Evolutionary conservation across 306 rosid species (phyloP).

Genomic region (Echinosophora koreensis): DNA sequence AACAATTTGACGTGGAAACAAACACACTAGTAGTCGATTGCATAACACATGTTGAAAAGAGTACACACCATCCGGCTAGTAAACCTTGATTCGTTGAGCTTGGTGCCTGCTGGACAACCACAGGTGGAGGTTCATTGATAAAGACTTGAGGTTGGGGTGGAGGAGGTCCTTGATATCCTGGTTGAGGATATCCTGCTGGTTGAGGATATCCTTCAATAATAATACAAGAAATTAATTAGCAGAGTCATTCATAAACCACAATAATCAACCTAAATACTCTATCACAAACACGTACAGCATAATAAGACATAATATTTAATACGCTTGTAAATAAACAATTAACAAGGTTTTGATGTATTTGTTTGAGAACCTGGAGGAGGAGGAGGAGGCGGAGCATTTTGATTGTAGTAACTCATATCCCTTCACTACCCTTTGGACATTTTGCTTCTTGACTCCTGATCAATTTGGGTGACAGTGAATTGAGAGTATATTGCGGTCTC

Average conservation of each 20-base stretch:
- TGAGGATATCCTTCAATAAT: background rate
- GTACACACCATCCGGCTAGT: constrained; percentile 44
- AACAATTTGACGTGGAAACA: no score
- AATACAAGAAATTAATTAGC: background rate
- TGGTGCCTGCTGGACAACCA: background rate
- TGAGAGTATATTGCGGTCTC: background rate
- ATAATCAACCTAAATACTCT: background rate
- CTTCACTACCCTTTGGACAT: constrained; percentile 32
- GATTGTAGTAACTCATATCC: constrained; percentile 40
- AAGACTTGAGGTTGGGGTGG: constrained; percentile 39
- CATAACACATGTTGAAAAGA: background rate
- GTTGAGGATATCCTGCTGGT: constrained; percentile 27
- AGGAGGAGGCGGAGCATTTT: constrained; percentile 43
- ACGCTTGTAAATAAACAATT: background rate
- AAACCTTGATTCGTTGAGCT: background rate
- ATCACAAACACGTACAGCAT: background rate
- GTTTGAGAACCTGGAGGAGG: constrained; percentile 37
- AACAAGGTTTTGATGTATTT: constrained; percentile 7
- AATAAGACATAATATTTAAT: background rate
- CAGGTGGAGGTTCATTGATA: constrained; percentile 26
- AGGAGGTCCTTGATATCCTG: constrained; percentile 39
- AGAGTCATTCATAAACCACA: background rate
- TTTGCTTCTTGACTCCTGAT: background rate
- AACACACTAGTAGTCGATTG: background rate
- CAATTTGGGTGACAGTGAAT: background rate